phyloP scores from a whole-genome alignment of 1,284 basidiomycete genomes.

The Agaricales sp. region DNA sequence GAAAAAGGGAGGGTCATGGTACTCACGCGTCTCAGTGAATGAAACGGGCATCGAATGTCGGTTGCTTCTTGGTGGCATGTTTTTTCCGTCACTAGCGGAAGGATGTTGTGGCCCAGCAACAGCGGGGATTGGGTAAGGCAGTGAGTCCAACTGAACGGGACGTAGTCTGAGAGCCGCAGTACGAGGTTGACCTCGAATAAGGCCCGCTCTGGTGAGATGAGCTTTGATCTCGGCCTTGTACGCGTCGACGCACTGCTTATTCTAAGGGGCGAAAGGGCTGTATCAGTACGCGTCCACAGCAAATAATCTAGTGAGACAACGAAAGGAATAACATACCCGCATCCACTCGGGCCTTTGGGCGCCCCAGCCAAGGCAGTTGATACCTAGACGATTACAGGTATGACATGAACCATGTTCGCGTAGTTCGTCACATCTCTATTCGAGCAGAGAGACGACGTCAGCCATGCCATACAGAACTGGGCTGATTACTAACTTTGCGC shows the following conservation, averaged over 20 bases:
- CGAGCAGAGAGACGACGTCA: slow-evolving; percentile 5
- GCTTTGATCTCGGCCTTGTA: slow-evolving; percentile 80
- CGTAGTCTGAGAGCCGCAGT: slow-evolving; percentile 28
- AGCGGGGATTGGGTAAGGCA: slow-evolving; percentile 9
- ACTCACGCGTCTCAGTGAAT: not conserved
- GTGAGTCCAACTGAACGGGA: slow-evolving; percentile 8
- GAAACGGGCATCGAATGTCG: slow-evolving; percentile 1
- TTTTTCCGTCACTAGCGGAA: not conserved
- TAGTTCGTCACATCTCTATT: slow-evolving; percentile 76
- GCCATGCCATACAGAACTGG: not conserved
- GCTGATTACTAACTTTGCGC: slow-evolving; percentile 47
- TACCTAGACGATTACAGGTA: slow-evolving; percentile 65
- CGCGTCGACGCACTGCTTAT: slow-evolving; percentile 69
- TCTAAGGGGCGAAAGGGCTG: slow-evolving; percentile 29
- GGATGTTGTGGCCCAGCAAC: slow-evolving; percentile 3
- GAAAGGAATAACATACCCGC: slow-evolving; percentile 46
- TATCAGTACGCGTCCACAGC: slow-evolving; percentile 10
- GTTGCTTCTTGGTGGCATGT: not conserved
- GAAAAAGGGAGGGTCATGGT: not conserved
- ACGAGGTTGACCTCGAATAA: slow-evolving; percentile 71
- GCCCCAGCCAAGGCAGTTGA: slow-evolving; percentile 75
- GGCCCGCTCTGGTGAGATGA: slow-evolving; percentile 61
- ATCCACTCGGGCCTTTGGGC: slow-evolving; percentile 74
- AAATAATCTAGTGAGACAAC: slow-evolving; percentile 7
- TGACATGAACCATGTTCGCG: slow-evolving; percentile 67